A percentile compares a stretch with the other conserved stretches of the same genome.
Evolutionary conservation across 352 stramenopile species (phyloP).

Genomic region (Lagenidium giganteum): DNA sequence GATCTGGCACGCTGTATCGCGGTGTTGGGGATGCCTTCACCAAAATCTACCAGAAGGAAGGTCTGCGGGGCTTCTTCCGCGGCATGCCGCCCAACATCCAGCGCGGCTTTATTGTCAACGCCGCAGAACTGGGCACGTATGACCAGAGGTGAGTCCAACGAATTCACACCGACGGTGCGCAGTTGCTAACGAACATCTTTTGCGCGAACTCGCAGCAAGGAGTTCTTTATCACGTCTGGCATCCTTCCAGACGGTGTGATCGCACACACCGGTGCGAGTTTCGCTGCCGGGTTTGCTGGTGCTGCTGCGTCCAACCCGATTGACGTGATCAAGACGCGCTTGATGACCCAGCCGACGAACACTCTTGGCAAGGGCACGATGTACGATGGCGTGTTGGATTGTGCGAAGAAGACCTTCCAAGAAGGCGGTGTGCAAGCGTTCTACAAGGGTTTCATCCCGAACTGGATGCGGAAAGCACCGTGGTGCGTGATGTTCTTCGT

Average conservation of each 20-base stretch:
- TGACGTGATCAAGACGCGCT: slow-evolving; percentile 68
- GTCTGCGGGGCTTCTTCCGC: slow-evolving; percentile 49
- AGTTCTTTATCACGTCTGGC: slow-evolving; percentile 45
- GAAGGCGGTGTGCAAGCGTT: slow-evolving; percentile 57
- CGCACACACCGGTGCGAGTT: slow-evolving; percentile 58
- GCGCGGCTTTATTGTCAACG: slow-evolving; percentile 73
- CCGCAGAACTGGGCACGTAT: slow-evolving; percentile 69
- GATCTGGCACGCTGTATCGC: slow-evolving; percentile 49
- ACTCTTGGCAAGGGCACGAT: slow-evolving; percentile 30
- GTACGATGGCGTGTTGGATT: slow-evolving; percentile 61
- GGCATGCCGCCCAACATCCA: slow-evolving; percentile 73
- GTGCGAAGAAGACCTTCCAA: slow-evolving; percentile 40
- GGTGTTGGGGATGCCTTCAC: slow-evolving; percentile 44
- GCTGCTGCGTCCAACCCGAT: slow-evolving; percentile 57
- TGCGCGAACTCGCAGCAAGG: slow-evolving; percentile 29
- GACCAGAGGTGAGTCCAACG: slow-evolving; percentile 31
- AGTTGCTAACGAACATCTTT: too few relatives aligned
- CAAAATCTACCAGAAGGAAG: slow-evolving; percentile 58
- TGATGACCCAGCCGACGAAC: slow-evolving; percentile 66
- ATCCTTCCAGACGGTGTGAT: slow-evolving; percentile 43
- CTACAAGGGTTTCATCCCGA: slow-evolving; percentile 76
- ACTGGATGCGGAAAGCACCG: slow-evolving; percentile 74
- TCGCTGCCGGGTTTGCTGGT: slow-evolving; percentile 54
- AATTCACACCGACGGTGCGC: too few relatives aligned
- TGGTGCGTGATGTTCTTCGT: slow-evolving; percentile 80